These are phyloP conservation scores for Brasenia schreberi DNA, from an alignment of 164 flowering plant species.

Conservation along the genomic window DNA sequence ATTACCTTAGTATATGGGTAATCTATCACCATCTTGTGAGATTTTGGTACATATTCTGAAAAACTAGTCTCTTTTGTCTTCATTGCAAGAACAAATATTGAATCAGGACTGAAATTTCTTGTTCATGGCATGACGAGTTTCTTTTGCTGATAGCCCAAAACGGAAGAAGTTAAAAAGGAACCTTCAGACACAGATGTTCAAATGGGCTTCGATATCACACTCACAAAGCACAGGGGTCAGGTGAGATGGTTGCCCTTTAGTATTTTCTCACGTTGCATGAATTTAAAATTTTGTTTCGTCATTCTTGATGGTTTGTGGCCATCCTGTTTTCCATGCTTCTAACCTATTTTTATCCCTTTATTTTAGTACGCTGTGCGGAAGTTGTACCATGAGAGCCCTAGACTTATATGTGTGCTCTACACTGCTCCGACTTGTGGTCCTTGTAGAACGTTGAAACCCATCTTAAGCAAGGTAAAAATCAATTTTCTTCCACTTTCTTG, in stretches of 20 bases:
- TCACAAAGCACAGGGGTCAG: slow-evolving; percentile 94
- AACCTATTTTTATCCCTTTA: slow-evolving; percentile 1
- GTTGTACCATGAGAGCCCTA: slow-evolving; percentile 95
- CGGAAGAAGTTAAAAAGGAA: slow-evolving; percentile 83
- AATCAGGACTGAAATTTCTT: not conserved
- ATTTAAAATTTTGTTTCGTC: too few species aligned
- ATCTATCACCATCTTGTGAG: too few species aligned
- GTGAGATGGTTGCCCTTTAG: slow-evolving; percentile 16
- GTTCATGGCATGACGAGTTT: not conserved
- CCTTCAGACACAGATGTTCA: slow-evolving; percentile 59
- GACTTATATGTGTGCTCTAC: slow-evolving; percentile 84
- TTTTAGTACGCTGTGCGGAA: slow-evolving; percentile 89
- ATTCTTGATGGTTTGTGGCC: not conserved
- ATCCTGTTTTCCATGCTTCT: slow-evolving; percentile 1
- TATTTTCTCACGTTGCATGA: too few species aligned
- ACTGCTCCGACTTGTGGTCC: slow-evolving; percentile 98
- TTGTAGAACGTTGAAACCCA: slow-evolving; percentile 95
- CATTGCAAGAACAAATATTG: not conserved
- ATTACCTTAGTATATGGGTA: too few species aligned
- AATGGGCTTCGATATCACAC: slow-evolving; percentile 69
- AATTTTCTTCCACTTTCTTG: not conserved
- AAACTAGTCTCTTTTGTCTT: not conserved
- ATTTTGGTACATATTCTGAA: not conserved
- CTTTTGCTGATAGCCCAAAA: slow-evolving; percentile 36
- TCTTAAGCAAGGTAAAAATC: slow-evolving; percentile 69